Percentiles rank a stretch among this genome's conserved stretches.
Conservation (phyloP, 176 grass and related monocot species). For the Leersia perrieri region DNA sequence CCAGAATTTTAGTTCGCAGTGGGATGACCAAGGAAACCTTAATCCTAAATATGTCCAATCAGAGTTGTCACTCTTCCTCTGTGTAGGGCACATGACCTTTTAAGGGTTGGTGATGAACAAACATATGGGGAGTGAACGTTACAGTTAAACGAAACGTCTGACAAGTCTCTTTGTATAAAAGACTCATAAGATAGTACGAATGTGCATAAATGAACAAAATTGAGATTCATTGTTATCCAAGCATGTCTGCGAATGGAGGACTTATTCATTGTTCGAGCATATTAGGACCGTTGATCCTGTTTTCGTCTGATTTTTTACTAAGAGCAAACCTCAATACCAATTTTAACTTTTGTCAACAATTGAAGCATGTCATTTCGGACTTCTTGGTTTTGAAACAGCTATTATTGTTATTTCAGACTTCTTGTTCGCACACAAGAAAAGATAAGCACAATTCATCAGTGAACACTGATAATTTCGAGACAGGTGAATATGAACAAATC, state of each 20-base stretch:
- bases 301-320: not conserved
- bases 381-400: slow-evolving; percentile 17
- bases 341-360: not conserved
- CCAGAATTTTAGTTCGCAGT: not conserved
- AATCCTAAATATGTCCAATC: slow-evolving; percentile 13
- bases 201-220: not conserved
- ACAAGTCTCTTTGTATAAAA: slow-evolving; percentile 11
- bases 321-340: not conserved
- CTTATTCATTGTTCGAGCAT: not conserved
- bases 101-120: not conserved
- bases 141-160: not conserved
- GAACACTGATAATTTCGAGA: slow-evolving; percentile 8
- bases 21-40: not conserved
- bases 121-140: not conserved
- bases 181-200: slow-evolving; percentile 3
- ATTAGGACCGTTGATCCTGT: slow-evolving; percentile 8
- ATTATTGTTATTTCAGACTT: not conserved
- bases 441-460: slow-evolving; percentile 1
- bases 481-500: slow-evolving; percentile 29
- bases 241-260: not conserved
- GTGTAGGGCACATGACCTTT: not conserved
- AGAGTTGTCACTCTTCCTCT: not conserved
- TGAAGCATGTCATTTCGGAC: too few species aligned
- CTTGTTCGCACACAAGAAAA: not conserved
- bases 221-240: not conserved